Conservation (phyloP, 148 eudicot genomes). For the Rhododendron kiyosumense region DNA sequence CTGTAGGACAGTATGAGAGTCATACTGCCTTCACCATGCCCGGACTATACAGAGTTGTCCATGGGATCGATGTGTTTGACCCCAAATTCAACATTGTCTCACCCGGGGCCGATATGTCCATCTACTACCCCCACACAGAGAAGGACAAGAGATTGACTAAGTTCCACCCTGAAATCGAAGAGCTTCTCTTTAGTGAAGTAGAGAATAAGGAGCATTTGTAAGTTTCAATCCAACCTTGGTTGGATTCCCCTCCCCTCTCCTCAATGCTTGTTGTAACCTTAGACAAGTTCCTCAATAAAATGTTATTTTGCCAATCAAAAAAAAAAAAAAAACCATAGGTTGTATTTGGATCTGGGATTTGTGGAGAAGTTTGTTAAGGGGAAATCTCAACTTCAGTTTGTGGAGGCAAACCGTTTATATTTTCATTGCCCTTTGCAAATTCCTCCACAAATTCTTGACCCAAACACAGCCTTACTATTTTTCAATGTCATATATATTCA, state of each 20-base stretch:
- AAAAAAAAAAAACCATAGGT: background rate
- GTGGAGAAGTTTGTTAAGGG: background rate
- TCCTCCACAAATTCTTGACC: background rate
- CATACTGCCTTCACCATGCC: slow-evolving; percentile 90
- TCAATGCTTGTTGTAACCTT: too few species aligned
- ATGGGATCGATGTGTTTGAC: slow-evolving; percentile 91
- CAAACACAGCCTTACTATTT: background rate
- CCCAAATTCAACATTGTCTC: slow-evolving; percentile 98
- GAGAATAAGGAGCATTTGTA: slow-evolving; percentile 89
- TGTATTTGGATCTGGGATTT: background rate
- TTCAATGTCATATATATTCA: background rate
- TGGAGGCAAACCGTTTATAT: background rate
- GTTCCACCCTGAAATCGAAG: slow-evolving; percentile 83
- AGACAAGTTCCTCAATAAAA: too few species aligned
- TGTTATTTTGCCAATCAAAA: too few species aligned
- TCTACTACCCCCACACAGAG: slow-evolving; percentile 82
- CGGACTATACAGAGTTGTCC: slow-evolving; percentile 92
- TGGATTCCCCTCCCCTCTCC: too few species aligned
- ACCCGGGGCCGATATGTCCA: slow-evolving; percentile 85
- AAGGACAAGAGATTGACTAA: slow-evolving; percentile 70
- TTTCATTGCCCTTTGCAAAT: background rate
- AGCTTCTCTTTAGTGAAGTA: slow-evolving; percentile 68
- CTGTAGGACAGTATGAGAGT: slow-evolving; percentile 94
- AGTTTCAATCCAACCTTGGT: background rate
- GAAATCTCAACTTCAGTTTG: background rate